A percentile compares a stretch with the other conserved stretches of the same genome.
Conservation (phyloP, 345 rosid species). For the Citropsis articulata region DNA sequence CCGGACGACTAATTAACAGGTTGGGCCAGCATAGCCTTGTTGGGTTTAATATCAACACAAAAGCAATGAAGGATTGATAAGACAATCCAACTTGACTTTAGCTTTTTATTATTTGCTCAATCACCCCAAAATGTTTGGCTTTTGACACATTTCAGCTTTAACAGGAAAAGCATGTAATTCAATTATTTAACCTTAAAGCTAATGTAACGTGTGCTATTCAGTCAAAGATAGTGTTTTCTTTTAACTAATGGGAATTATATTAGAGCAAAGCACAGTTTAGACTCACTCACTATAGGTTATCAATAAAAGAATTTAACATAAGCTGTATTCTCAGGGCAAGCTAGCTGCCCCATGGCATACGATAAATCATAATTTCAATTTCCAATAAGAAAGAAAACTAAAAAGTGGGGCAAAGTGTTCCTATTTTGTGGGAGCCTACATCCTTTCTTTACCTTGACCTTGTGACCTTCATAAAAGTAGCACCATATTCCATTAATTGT, state of each 20-base stretch:
- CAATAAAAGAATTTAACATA: not conserved
- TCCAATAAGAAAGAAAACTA: conserved; percentile 5
- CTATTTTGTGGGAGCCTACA: conserved; percentile 35
- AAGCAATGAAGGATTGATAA: not conserved
- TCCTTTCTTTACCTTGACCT: conserved; percentile 27
- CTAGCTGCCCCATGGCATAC: not conserved
- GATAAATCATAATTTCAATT: not conserved
- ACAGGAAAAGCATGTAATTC: not conserved
- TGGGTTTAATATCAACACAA: not conserved
- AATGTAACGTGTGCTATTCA: not conserved
- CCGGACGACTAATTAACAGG: not conserved
- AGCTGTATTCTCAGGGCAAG: not conserved
- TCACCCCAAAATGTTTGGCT: not conserved
- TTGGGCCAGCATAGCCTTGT: not conserved
- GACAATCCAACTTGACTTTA: not conserved
- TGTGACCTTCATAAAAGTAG: conserved; percentile 28
- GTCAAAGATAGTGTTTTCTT: not conserved
- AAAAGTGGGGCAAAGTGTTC: conserved; percentile 12
- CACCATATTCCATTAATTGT: conserved; percentile 29
- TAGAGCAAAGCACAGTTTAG: not conserved
- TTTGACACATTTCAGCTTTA: not conserved
- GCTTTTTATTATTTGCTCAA: not conserved
- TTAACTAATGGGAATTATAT: too few species aligned
- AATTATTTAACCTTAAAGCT: not conserved
- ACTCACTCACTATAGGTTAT: not conserved